Evolutionary conservation across 1,284 basidiomycete species (phyloP).

Genomic region (Trichosporon coremiiforme): DNA sequence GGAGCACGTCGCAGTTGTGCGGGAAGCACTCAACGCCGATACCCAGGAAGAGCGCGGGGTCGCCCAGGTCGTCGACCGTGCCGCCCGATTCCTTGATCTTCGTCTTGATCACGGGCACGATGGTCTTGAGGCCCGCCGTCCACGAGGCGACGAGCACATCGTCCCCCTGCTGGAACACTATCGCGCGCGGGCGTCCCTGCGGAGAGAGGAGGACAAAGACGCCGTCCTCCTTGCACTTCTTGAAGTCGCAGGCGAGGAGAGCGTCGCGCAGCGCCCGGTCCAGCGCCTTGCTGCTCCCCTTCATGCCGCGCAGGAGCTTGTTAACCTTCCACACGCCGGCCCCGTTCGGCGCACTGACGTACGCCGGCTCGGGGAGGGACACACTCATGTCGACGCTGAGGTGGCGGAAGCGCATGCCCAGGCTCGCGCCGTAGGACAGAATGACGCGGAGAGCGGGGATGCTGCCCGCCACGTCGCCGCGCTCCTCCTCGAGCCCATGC

Average conservation of each 20-base stretch:
- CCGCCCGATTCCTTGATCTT: not conserved
- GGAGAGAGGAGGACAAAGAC: constrained; percentile 10
- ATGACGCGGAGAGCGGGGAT: constrained; percentile 4
- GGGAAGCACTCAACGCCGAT: constrained; percentile 16
- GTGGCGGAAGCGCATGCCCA: constrained; percentile 9
- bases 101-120: constrained; percentile 11
- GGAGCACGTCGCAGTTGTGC: constrained; percentile 17
- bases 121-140: constrained; percentile 10
- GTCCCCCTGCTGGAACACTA: constrained; percentile 1
- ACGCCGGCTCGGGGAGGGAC: not conserved
- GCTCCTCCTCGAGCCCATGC: constrained; percentile 8
- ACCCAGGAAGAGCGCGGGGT: constrained; percentile 13
- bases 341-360: constrained; percentile 1
- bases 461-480: not conserved
- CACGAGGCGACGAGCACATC: constrained; percentile 13
- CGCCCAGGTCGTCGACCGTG: constrained; percentile 5
- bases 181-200: constrained; percentile 5
- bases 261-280: not conserved
- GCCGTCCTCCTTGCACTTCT: constrained; percentile 18
- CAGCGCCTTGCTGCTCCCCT: constrained; percentile 1
- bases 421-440: constrained; percentile 10
- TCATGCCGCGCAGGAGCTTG: constrained; percentile 12
- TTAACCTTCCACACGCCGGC: constrained; percentile 14
- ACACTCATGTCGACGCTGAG: constrained; percentile 12
- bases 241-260: constrained; percentile 6